Percentiles rank a stretch among this genome's conserved stretches.
phyloP scores from a whole-genome alignment of 495 filamentous ascomycete genomes.

The Aspergillus sclerotiicarbonarius region DNA sequence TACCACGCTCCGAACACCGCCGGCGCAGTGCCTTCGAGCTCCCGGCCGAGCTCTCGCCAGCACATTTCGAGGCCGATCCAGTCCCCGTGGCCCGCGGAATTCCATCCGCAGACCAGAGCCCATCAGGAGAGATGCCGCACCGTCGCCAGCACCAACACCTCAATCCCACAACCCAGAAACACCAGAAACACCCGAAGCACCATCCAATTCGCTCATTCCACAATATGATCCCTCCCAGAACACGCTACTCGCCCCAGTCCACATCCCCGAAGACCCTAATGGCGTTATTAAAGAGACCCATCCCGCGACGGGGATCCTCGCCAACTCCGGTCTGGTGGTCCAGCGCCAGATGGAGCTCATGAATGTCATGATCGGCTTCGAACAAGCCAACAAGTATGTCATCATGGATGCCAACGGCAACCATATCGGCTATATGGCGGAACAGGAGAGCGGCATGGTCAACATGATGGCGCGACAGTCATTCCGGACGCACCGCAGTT shows the following conservation, averaged over 20 bases:
- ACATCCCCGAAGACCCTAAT: slow-evolving; percentile 62
- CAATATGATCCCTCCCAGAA: slow-evolving; percentile 45
- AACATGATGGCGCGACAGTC: slow-evolving; percentile 60
- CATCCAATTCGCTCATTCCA: slow-evolving; percentile 13
- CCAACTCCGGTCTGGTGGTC: slow-evolving; percentile 63
- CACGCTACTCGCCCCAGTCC: slow-evolving; percentile 50
- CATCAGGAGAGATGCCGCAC: slow-evolving; percentile 13
- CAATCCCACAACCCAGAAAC: slow-evolving; percentile 6
- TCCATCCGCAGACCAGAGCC: slow-evolving; percentile 29
- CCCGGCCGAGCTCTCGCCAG: slow-evolving; percentile 32
- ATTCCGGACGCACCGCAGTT: slow-evolving; percentile 65
- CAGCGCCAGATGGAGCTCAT: slow-evolving; percentile 68
- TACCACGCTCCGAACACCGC: slow-evolving; percentile 23
- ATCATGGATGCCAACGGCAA: slow-evolving; percentile 69
- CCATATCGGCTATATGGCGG: slow-evolving; percentile 68
- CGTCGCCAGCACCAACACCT: slow-evolving; percentile 4
- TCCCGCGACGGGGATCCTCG: slow-evolving; percentile 56
- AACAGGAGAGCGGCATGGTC: slow-evolving; percentile 61
- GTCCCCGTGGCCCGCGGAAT: slow-evolving; percentile 31
- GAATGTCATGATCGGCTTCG: slow-evolving; percentile 69
- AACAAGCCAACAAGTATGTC: slow-evolving; percentile 71
- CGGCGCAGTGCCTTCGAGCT: slow-evolving; percentile 22
- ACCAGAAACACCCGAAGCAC: slow-evolving; percentile 10
- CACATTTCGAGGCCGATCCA: slow-evolving; percentile 27
- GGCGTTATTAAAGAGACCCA: slow-evolving; percentile 60